A percentile compares a stretch with the other conserved stretches of the same genome.
Evolutionary conservation across 805 yeast genomes (phyloP).

Genomic region (Tetrapisispora iriomotensis): DNA sequence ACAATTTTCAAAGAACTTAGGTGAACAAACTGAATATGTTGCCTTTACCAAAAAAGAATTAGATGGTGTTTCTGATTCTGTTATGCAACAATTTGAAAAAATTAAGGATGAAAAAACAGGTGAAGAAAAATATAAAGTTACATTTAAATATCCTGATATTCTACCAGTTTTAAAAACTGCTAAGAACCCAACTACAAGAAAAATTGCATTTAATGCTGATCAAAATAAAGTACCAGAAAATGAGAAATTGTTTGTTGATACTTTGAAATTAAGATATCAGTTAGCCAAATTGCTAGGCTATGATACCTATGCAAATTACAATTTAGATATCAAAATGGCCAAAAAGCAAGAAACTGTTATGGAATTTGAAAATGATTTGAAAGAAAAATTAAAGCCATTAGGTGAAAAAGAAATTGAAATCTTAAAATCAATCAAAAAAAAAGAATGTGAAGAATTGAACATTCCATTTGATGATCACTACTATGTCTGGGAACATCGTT

Average conservation of each 20-base stretch:
- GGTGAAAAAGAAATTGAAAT: conserved; percentile 45
- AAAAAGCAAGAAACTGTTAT: conserved; percentile 52
- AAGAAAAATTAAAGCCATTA: conserved; percentile 45
- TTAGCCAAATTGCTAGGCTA: conserved; percentile 60
- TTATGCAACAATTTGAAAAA: conserved; percentile 46
- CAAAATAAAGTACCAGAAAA: conserved; percentile 61
- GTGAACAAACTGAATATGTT: conserved; percentile 57
- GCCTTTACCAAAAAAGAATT: conserved; percentile 55
- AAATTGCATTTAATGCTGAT: conserved; percentile 52
- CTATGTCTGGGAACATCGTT: conserved; percentile 69
- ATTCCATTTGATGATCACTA: conserved; percentile 34
- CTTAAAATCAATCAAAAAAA: conserved; percentile 43
- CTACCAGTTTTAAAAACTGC: conserved; percentile 74
- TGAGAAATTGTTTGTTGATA: conserved; percentile 47
- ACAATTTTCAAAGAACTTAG: conserved; percentile 53
- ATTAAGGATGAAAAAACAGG: conserved; percentile 32
- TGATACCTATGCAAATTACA: conserved; percentile 55
- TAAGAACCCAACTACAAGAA: conserved; percentile 51
- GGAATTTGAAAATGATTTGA: conserved; percentile 53
- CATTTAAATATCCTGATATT: conserved; percentile 74
- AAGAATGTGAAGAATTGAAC: conserved; percentile 40
- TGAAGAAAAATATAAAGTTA: conserved; percentile 45
- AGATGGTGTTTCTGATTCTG: conserved; percentile 63
- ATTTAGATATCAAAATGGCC: conserved; percentile 75
- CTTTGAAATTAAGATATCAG: conserved; percentile 52